Percentiles rank a stretch among this genome's conserved stretches.
phyloP scores from a whole-genome alignment of 805 yeast genomes.

The Hanseniaspora lachancei region DNA sequence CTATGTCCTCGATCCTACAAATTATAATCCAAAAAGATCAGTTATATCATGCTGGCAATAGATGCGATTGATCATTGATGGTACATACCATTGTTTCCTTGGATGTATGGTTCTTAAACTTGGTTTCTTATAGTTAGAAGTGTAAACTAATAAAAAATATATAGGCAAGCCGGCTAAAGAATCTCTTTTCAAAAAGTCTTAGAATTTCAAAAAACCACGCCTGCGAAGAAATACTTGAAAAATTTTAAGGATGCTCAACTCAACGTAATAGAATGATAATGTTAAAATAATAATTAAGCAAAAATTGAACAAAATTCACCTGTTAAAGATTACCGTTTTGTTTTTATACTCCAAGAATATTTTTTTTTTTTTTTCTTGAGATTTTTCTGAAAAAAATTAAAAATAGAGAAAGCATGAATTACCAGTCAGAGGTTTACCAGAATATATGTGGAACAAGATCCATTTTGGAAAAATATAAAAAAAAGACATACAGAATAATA shows the following conservation, averaged over 20 bases:
- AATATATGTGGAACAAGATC: too few relatives aligned
- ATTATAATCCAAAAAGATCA: too few relatives aligned
- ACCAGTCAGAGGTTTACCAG: too few relatives aligned
- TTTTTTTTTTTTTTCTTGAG: not conserved
- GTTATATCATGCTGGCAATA: too few relatives aligned
- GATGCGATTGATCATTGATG: not conserved
- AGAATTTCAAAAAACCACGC: not conserved
- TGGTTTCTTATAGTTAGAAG: not conserved
- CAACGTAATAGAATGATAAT: not conserved
- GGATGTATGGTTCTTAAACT: conserved; percentile 8
- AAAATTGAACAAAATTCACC: not conserved
- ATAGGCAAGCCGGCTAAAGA: not conserved
- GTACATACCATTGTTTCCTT: conserved; percentile 12
- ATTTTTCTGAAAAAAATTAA: not conserved
- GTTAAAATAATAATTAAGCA: not conserved
- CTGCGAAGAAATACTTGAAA: not conserved
- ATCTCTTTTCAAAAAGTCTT: not conserved
- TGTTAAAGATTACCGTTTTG: not conserved
- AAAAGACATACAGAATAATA: too few relatives aligned
- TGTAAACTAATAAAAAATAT: not conserved
- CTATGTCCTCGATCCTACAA: too few relatives aligned
- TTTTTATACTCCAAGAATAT: not conserved
- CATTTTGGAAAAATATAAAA: too few relatives aligned
- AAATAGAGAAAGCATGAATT: not conserved
- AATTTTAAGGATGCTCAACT: too few relatives aligned